Evolutionary conservation across 2,329 filamentous ascomycete genomes (phyloP).

Genomic region (Penicillium hordei): DNA sequence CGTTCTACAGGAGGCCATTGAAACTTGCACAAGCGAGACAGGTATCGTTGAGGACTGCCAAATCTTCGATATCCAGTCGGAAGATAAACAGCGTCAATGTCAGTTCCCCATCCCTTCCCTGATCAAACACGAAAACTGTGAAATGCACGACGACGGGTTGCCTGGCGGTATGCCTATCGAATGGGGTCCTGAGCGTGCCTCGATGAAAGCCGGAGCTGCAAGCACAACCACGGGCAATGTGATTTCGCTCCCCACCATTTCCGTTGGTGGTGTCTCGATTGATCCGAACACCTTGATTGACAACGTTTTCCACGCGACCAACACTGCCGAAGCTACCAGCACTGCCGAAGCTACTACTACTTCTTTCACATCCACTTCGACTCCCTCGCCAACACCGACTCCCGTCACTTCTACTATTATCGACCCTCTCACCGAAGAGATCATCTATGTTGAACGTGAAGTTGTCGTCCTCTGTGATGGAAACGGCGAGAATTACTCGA

Average conservation of each 20-base stretch:
- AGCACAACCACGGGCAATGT: background rate
- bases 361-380: slow-evolving; percentile 19
- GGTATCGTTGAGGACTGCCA: slow-evolving; percentile 72
- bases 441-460: slow-evolving; percentile 34
- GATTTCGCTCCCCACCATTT: slow-evolving; percentile 12
- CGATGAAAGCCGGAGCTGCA: background rate
- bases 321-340: slow-evolving; percentile 2
- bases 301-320: slow-evolving; percentile 1
- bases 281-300: slow-evolving; percentile 7
- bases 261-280: slow-evolving; percentile 8
- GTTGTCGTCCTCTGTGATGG: slow-evolving; percentile 31
- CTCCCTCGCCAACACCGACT: slow-evolving; percentile 25
- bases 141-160: slow-evolving; percentile 57
- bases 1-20: slow-evolving; percentile 69
- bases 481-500: slow-evolving; percentile 26
- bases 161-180: slow-evolving; percentile 63
- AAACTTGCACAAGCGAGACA: slow-evolving; percentile 69
- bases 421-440: slow-evolving; percentile 26
- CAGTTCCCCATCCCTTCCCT: slow-evolving; percentile 58
- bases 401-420: slow-evolving; percentile 27
- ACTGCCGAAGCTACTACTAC: slow-evolving; percentile 10
- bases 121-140: slow-evolving; percentile 61
- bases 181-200: slow-evolving; percentile 45
- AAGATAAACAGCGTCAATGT: slow-evolving; percentile 59
- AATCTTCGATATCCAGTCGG: slow-evolving; percentile 68